Evolutionary conservation across 2,329 filamentous ascomycete genomes (phyloP).

Genomic region (Neonectria neomacrospora): DNA sequence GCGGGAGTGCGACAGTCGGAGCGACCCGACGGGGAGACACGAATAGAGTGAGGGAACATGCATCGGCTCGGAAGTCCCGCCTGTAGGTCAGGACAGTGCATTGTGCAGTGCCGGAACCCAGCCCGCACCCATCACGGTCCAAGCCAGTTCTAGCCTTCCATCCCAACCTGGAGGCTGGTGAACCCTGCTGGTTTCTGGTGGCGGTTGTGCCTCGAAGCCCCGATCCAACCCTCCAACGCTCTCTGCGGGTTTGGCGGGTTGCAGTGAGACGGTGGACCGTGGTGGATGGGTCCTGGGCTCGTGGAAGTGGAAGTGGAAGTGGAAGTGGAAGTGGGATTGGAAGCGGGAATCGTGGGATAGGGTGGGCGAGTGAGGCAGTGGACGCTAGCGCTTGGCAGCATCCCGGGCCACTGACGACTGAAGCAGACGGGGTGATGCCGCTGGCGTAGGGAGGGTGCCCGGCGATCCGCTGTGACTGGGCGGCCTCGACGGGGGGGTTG

Average conservation of each 20-base stretch:
- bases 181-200: conserved; percentile 33
- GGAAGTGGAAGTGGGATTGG: too few species aligned
- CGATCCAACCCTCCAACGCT: conserved; percentile 20
- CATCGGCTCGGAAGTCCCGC: conserved; percentile 2
- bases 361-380: conserved; percentile 36
- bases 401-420: conserved; percentile 30
- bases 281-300: conserved; percentile 4
- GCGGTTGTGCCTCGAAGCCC: conserved; percentile 19
- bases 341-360: not conserved
- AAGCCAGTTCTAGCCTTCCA: conserved; percentile 29
- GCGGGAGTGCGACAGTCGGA: not conserved
- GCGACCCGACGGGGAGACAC: too few species aligned
- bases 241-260: conserved; percentile 26
- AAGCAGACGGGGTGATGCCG: conserved; percentile 11
- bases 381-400: conserved; percentile 38
- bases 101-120: conserved; percentile 23
- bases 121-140: conserved; percentile 14
- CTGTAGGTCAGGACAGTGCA: conserved; percentile 20
- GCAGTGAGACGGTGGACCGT: conserved; percentile 26
- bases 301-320: not conserved
- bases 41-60: not conserved
- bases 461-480: conserved; percentile 39
- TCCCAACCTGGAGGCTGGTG: conserved; percentile 16
- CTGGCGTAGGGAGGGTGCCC: conserved; percentile 39
- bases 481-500: conserved; percentile 31